Evolutionary conservation across 1,139 yeast genomes (phyloP).

Genomic region (Geotrichum restrictum): DNA sequence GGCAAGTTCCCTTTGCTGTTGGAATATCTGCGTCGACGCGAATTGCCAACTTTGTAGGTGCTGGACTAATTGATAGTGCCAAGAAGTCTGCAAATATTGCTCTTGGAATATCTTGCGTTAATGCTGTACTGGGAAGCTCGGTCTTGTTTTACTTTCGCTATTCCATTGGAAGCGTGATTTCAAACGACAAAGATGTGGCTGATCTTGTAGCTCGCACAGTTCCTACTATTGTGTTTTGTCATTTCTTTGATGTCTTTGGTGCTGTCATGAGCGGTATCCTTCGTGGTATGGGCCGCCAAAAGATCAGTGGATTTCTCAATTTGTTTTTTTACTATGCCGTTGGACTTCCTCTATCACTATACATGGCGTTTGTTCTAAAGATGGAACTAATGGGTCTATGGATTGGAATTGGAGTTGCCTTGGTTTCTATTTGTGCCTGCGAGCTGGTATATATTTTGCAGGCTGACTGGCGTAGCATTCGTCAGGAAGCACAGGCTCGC

Average conservation of each 20-base stretch:
- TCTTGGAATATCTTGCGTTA: conserved; percentile 50
- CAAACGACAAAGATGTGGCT: conserved; percentile 64
- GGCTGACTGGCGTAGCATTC: conserved; percentile 53
- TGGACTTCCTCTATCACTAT: conserved; percentile 67
- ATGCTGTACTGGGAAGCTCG: conserved; percentile 56
- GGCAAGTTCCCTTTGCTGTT: conserved; percentile 84
- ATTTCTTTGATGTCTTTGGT: conserved; percentile 74
- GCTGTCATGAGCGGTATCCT: conserved; percentile 80
- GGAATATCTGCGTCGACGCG: conserved; percentile 85
- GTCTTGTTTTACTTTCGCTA: conserved; percentile 51
- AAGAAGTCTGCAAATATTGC: conserved; percentile 64
- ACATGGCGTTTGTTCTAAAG: conserved; percentile 54
- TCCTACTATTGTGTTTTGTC: conserved; percentile 70
- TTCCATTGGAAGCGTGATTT: conserved; percentile 62
- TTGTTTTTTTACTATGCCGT: conserved; percentile 68
- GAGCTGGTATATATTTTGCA: conserved; percentile 51
- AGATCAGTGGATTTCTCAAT: conserved; percentile 75
- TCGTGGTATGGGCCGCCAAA: conserved; percentile 84
- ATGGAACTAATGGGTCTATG: conserved; percentile 69
- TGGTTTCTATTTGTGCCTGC: conserved; percentile 60
- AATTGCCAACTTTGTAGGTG: conserved; percentile 84
- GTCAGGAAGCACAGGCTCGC: conserved; percentile 42
- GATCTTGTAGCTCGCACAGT: conserved; percentile 50
- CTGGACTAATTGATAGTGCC: conserved; percentile 61
- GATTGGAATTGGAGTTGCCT: conserved; percentile 78